Conservation (phyloP, 148 eudicot species). For the Polygonum maritimum region DNA sequence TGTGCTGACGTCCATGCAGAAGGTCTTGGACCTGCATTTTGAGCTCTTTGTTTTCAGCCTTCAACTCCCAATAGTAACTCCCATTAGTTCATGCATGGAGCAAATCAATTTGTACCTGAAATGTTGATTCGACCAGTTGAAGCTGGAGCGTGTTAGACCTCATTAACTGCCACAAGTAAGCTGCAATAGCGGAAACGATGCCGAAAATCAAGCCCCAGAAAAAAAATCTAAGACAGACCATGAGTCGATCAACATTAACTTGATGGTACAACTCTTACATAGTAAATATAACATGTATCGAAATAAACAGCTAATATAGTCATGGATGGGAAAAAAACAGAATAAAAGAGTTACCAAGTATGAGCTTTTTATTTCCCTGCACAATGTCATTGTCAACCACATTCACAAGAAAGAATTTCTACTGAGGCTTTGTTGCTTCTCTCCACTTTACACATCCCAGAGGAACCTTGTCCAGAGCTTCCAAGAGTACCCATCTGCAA, state of each 20-base stretch:
- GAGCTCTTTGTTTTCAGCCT: no score
- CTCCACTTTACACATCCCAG: conserved; percentile 91
- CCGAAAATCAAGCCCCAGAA: not conserved
- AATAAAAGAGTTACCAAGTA: conserved; percentile 43
- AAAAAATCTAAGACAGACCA: no score
- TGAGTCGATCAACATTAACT: no score
- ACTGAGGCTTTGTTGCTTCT: conserved; percentile 73
- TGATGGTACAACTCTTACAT: not conserved
- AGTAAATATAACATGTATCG: not conserved
- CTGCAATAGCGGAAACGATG: conserved; percentile 23
- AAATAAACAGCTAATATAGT: no score
- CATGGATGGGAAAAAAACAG: no score
- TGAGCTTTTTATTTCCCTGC: conserved; percentile 86
- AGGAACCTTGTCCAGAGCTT: conserved; percentile 78
- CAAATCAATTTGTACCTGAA: no score
- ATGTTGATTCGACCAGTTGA: not conserved
- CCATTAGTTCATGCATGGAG: no score
- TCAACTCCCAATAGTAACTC: no score
- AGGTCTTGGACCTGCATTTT: no score
- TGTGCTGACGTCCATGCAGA: no score
- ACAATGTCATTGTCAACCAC: conserved; percentile 84
- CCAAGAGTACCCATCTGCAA: conserved; percentile 87
- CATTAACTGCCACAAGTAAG: conserved; percentile 96
- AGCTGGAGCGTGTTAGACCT: conserved; percentile 88
- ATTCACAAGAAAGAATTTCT: conserved; percentile 74